These are phyloP conservation scores for Schizophyllum amplum DNA, from an alignment of 1,284 basidiomycete species.

Conservation along the genomic window DNA sequence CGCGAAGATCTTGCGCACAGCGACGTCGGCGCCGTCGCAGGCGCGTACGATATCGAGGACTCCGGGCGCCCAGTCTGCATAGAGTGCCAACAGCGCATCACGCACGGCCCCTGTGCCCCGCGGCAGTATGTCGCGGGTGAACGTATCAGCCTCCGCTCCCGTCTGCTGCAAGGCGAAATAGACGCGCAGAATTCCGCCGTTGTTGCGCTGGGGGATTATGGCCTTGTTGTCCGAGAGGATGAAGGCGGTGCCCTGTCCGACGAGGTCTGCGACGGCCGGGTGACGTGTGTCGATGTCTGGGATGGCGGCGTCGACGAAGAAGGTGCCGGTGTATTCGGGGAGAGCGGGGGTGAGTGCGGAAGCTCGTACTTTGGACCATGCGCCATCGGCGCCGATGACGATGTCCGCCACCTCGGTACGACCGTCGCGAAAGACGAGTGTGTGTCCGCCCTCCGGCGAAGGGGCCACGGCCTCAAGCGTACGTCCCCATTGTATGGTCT, in stretches of 20 bases:
- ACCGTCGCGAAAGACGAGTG: slow-evolving; percentile 3
- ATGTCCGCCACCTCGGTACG: slow-evolving; percentile 16
- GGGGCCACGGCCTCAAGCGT: neutral
- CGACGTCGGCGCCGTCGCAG: slow-evolving; percentile 10
- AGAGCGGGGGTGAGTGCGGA: slow-evolving; percentile 18
- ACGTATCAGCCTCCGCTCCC: slow-evolving; percentile 11
- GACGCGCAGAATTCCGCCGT: slow-evolving; percentile 19
- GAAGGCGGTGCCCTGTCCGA: slow-evolving; percentile 21
- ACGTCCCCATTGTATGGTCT: slow-evolving; percentile 9
- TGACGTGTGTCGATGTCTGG: slow-evolving; percentile 12
- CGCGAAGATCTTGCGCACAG: slow-evolving; percentile 13
- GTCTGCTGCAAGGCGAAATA: slow-evolving; percentile 20
- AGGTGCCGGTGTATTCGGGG: slow-evolving; percentile 26
- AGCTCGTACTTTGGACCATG: slow-evolving; percentile 29
- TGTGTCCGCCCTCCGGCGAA: neutral
- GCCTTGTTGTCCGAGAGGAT: slow-evolving; percentile 20
- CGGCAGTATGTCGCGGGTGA: neutral
- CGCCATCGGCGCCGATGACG: slow-evolving; percentile 36
- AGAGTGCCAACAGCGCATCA: slow-evolving; percentile 11
- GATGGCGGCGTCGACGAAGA: slow-evolving; percentile 21
- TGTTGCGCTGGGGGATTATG: slow-evolving; percentile 25
- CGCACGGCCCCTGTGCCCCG: slow-evolving; percentile 1
- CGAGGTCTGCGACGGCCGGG: slow-evolving; percentile 16
- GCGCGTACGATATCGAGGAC: slow-evolving; percentile 17
- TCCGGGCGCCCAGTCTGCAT: slow-evolving; percentile 18